Evolutionary conservation across 1,284 basidiomycete species (phyloP).

Genomic region (Malassezia cuniculi): DNA sequence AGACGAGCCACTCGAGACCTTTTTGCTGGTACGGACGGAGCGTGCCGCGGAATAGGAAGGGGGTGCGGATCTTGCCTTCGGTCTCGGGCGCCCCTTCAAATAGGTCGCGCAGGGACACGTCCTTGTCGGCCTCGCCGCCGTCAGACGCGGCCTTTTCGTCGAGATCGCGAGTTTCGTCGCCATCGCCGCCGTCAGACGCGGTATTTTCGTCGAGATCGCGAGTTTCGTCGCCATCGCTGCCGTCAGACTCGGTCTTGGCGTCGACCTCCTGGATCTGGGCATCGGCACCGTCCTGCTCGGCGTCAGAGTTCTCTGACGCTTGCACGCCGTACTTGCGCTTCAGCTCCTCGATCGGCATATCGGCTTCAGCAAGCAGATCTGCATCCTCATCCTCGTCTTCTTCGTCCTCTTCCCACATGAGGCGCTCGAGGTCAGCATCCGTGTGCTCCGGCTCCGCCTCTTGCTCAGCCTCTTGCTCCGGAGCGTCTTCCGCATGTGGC

Average conservation of each 20-base stretch:
- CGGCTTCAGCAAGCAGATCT: background rate
- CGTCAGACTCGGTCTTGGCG: slow-evolving; percentile 12
- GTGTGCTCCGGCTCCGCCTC: too few relatives aligned
- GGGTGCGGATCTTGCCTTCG: slow-evolving; percentile 6
- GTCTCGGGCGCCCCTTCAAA: background rate
- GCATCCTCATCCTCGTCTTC: slow-evolving; percentile 16
- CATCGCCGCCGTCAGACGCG: background rate
- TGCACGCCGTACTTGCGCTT: slow-evolving; percentile 6
- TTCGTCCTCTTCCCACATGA: slow-evolving; percentile 15
- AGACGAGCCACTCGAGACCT: slow-evolving; percentile 88
- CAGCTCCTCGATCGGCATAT: slow-evolving; percentile 2
- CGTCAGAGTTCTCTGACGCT: slow-evolving; percentile 15
- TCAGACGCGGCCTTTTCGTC: background rate
- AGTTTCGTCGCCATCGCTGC: slow-evolving; percentile 15
- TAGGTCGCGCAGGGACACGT: slow-evolving; percentile 7
- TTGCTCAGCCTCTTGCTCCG: slow-evolving; percentile 1
- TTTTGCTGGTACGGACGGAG: slow-evolving; percentile 87
- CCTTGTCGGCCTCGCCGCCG: slow-evolving; percentile 5
- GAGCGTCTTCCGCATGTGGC: too few relatives aligned
- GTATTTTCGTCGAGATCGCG: background rate
- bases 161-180: background rate
- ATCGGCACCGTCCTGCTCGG: slow-evolving; percentile 5
- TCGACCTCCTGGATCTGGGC: slow-evolving; percentile 36
- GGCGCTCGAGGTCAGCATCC: slow-evolving; percentile 23
- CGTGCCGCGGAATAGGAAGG: slow-evolving; percentile 65